phyloP scores from a whole-genome alignment of 495 filamentous ascomycete genomes.

The Aspergillus saccharolyticus region DNA sequence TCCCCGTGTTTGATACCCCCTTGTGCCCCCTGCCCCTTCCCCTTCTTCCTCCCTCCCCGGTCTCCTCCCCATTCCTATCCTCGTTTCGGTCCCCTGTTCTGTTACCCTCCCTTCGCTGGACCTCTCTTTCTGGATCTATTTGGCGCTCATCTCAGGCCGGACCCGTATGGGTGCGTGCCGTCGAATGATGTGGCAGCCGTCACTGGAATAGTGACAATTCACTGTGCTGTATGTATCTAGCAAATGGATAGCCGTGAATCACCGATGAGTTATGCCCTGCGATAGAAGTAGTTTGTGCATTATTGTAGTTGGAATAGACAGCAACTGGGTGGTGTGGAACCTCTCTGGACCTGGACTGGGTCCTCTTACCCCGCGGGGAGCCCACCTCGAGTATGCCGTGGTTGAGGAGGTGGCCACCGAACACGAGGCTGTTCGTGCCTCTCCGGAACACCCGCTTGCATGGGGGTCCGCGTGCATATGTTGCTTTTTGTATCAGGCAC shows the following conservation, averaged over 20 bases:
- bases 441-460: too few relatives aligned
- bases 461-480: too few relatives aligned
- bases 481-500: too few relatives aligned
- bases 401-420: neutral
- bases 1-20: slow-evolving; percentile 19
- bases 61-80: slow-evolving; percentile 4
- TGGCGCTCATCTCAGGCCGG: slow-evolving; percentile 34
- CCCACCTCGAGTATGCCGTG: neutral
- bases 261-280: slow-evolving; percentile 3
- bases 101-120: neutral
- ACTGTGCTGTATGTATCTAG: slow-evolving; percentile 16
- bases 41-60: neutral
- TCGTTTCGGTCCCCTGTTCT: slow-evolving; percentile 3
- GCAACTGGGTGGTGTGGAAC: neutral
- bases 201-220: slow-evolving; percentile 24
- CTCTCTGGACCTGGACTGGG: neutral
- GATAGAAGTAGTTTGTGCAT: neutral
- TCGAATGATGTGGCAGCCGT: slow-evolving; percentile 38
- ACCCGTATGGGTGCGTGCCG: slow-evolving; percentile 7
- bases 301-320: neutral
- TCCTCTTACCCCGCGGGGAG: neutral
- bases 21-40: neutral
- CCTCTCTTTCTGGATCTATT: slow-evolving; percentile 4
- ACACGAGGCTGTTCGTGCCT: too few relatives aligned
- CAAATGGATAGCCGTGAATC: slow-evolving; percentile 18